Evolutionary conservation across 148 eudicot genomes (phyloP), one percentile per base, ranked within the genome.

Genomic region (Fagopyrum homotropicum): DNA sequence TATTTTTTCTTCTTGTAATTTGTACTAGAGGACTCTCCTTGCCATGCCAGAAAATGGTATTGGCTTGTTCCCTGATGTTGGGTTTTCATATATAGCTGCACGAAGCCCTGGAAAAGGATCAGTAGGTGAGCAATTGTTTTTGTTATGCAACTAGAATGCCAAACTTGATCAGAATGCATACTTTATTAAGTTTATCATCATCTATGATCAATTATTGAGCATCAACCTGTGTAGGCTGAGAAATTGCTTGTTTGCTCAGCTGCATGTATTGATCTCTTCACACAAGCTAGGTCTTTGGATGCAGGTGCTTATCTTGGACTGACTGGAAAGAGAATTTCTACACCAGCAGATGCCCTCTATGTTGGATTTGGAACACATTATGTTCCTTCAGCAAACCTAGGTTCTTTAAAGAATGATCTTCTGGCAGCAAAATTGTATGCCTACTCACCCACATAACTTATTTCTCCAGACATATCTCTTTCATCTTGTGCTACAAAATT

Each of bases 11-110:
- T 15, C 57, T 16, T 75, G 54, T 52, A n/a, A 26, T 59, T 79
- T 75, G 43, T 76, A 77, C 60, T 91, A 94, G 98, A 88, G 85
- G 81, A 94, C 96, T 76, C 80, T 94, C 76, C 97, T 94, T 80
- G 98, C 96, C 73, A 94, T 94, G 98, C 98, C 98, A 63, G 98
- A 94, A 81, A 94, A 92, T 73, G 96, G 93, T n/a, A 94, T 92
- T 77, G 98, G 98, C 49, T 89, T 94, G 83, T 94, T 94, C 60
- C 98, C 98, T 77, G 98, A 94, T 86, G 98, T 94, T 70, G 98
- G 98, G 45, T 94, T 94, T 81, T 85, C 98, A 50, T 88, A 85
- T 80, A 92, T 94, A 77, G 97, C 98, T 19, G 97, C 98, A 80
- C 84, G 85, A 78, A 87, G 86, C 78, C 96, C 98, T 6, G 98